Evolutionary conservation across 352 stramenopile genomes (phyloP), one percentile per base, ranked within the genome.

Genomic region (Albugo candida): DNA sequence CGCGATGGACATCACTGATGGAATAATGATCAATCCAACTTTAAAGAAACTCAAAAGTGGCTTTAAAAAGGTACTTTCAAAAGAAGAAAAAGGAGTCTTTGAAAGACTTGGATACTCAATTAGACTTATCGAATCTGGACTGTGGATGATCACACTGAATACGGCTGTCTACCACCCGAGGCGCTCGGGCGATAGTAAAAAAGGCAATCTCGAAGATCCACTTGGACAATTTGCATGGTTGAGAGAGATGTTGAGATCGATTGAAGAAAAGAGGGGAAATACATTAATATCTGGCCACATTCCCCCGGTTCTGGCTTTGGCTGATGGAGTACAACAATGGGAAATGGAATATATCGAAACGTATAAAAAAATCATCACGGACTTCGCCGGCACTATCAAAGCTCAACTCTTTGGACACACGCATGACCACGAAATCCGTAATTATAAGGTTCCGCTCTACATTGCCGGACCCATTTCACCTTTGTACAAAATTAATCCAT

Each of bases 401-500:
- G 42, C 50, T 38, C 53, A 59, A 43, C 45, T 83, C 13, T 83
- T 71, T 68, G 70, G 67, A 13, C 70, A 83, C 59, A 51, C 79
- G 14, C 70, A 83, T 51, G 56, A 48, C 1, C 59, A 77, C 52
- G 70, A 83, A 57, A 79, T 77, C 36, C 16, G 14, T 16, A 14
- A 14, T 41, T 14, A n/a, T n/a, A n/a, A n/a, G n/a, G 17, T 24
- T 43, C 83, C 86, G 17, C 45, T 96, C 16, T 83, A 92, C 41
- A 65, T 92, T 14, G 59, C 59, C 13, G 69, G 77, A 0, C 85
- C 82, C 1, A 63, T 96, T 27, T 94, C 84, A n/a, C 84, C 87
- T 1, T 45, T 95, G 1, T 95, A 93, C 40, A 66, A 70, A 4
- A 93, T 87, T 52, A 88, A 95, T 55, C 87, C 87, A 27, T 84